Conservation (phyloP, 768 basidiomycete genomes). For the Mycena kentingensis region DNA sequence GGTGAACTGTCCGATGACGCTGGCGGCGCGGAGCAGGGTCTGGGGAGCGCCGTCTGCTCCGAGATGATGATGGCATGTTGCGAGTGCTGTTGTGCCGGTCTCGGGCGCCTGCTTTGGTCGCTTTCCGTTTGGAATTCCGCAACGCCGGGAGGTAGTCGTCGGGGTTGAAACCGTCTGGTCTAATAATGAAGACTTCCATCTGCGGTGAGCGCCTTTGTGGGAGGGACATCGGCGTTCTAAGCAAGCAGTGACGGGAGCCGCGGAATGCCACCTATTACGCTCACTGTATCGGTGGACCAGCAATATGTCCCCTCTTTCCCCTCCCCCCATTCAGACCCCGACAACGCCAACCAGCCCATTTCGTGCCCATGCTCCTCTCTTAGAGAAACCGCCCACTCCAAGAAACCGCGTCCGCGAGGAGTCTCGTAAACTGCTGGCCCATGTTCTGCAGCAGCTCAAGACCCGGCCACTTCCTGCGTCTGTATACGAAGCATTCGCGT, state of each 20-base stretch:
- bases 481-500: slow-evolving; percentile 45
- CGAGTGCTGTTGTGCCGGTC: no score
- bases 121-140: not conserved
- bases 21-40: no score
- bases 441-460: slow-evolving; percentile 65
- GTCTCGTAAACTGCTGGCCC: slow-evolving; percentile 67
- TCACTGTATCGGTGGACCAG: no score
- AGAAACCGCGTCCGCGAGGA: slow-evolving; percentile 54
- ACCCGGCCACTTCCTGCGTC: slow-evolving; percentile 56
- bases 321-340: slow-evolving; percentile 20
- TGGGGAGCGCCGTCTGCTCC: no score
- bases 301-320: no score
- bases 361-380: slow-evolving; percentile 20
- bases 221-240: not conserved
- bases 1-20: no score
- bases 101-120: not conserved
- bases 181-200: slow-evolving; percentile 9
- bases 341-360: slow-evolving; percentile 25
- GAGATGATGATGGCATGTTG: no score
- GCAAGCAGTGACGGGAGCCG: no score
- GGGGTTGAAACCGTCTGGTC: not conserved
- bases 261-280: no score
- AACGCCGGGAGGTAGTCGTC: not conserved
- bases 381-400: slow-evolving; percentile 23
- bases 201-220: slow-evolving; percentile 4